phyloP scores from a whole-genome alignment of 2,329 filamentous ascomycete genomes.

The Fusarium sp. region DNA sequence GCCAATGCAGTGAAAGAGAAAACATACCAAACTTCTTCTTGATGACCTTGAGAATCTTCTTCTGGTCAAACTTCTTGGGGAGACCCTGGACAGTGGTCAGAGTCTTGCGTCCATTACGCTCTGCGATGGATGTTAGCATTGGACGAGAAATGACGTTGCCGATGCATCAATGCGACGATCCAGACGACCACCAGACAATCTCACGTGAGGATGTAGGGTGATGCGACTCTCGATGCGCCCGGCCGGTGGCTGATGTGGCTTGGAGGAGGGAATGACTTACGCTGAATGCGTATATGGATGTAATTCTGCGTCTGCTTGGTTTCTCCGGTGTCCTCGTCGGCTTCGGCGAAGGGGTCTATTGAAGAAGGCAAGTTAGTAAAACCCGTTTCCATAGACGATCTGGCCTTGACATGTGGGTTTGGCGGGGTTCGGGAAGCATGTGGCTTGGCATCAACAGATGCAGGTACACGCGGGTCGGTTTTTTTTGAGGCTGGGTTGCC shows the following conservation, averaged over 20 bases:
- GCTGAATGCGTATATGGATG: slow-evolving; percentile 99
- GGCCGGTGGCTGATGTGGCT: slow-evolving; percentile 1
- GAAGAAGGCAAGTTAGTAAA: slow-evolving; percentile 7
- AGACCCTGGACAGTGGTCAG: slow-evolving; percentile 99
- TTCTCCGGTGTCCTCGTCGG: slow-evolving; percentile 98
- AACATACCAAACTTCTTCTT: slow-evolving; percentile 96
- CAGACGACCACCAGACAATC: slow-evolving; percentile 8
- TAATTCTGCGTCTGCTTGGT: slow-evolving; percentile 96
- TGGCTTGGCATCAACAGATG: slow-evolving; percentile 39
- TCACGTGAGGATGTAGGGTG: slow-evolving; percentile 29
- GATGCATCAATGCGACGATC: slow-evolving; percentile 1
- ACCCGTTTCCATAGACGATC: not conserved
- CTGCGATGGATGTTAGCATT: slow-evolving; percentile 59
- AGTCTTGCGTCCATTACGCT: slow-evolving; percentile 99
- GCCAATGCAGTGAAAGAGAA: not conserved
- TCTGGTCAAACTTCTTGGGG: slow-evolving; percentile 98
- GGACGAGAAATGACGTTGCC: not conserved
- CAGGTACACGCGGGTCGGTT: slow-evolving; percentile 38
- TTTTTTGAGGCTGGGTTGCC: not conserved
- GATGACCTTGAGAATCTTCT: slow-evolving; percentile 99
- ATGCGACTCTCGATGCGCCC: slow-evolving; percentile 10
- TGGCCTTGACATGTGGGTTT: slow-evolving; percentile 11
- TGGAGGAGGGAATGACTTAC: slow-evolving; percentile 65
- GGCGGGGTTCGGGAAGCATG: slow-evolving; percentile 27
- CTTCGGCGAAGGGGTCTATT: slow-evolving; percentile 99